phyloP scores from a whole-genome alignment of 352 stramenopile genomes.

The Globisporangium camurandrum region DNA sequence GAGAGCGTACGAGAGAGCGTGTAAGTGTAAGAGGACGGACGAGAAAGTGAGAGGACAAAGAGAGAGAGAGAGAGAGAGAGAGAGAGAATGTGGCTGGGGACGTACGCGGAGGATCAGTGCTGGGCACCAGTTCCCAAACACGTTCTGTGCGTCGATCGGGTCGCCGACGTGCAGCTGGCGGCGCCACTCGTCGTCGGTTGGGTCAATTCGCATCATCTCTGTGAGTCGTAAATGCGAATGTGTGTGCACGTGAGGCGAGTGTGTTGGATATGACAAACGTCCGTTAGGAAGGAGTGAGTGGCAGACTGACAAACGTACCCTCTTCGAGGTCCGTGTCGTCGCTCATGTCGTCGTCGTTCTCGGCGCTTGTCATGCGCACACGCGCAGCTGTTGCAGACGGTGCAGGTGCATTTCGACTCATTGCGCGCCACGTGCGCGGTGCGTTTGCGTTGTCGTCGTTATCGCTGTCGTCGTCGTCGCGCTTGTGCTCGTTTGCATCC shows the following conservation, averaged over 20 bases:
- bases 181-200: constrained; percentile 63
- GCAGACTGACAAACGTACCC: constrained; percentile 35
- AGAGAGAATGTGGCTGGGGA: not conserved
- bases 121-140: constrained; percentile 82
- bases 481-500: constrained; percentile 6
- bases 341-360: constrained; percentile 12
- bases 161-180: constrained; percentile 56
- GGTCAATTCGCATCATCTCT: constrained; percentile 83
- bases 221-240: not conserved
- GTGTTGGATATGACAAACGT: not conserved
- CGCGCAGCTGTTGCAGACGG: not conserved
- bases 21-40: not conserved
- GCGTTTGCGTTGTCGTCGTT: constrained; percentile 13
- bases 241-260: too few species aligned
- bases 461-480: constrained; percentile 14
- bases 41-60: not conserved
- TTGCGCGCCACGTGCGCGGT: not conserved
- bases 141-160: constrained; percentile 66
- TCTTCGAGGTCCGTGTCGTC: constrained; percentile 78
- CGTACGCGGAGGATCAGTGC: constrained; percentile 40
- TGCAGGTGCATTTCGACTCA: not conserved
- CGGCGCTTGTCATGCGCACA: not conserved
- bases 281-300: too few species aligned
- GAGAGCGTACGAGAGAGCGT: not conserved
- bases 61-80: not conserved